A percentile compares a stretch with the other conserved stretches of the same genome.
Conservation (phyloP, 768 basidiomycete species). For the Termitomyces sp. region DNA sequence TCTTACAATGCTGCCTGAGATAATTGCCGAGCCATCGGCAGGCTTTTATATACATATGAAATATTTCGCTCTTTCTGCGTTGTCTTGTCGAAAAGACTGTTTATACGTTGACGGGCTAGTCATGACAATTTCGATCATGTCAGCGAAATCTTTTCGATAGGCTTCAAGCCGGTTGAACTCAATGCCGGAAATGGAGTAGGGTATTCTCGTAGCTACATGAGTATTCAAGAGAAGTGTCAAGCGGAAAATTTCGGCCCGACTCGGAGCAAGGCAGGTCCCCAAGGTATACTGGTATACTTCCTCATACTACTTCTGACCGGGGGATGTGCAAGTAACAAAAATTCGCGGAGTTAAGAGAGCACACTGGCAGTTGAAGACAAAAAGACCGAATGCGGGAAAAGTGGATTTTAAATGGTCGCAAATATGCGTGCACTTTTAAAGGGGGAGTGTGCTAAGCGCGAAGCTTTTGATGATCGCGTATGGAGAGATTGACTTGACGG, state of each 20-base stretch:
- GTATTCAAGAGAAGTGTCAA: not conserved
- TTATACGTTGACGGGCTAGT: not conserved
- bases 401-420: no score
- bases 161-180: constrained; percentile 2
- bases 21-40: not conserved
- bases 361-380: not conserved
- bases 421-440: not conserved
- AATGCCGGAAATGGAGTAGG: not conserved
- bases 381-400: no score
- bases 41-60: not conserved
- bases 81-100: not conserved
- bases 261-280: not conserved
- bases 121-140: not conserved
- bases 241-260: not conserved
- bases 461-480: constrained; percentile 24
- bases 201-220: not conserved
- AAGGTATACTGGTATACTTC: no score
- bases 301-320: not conserved
- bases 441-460: constrained; percentile 21
- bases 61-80: not conserved
- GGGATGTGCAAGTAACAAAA: not conserved
- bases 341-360: not conserved
- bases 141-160: not conserved
- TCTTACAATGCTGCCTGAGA: not conserved
- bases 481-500: constrained; percentile 20